Percentiles rank a stretch among this genome's conserved stretches.
Conservation (phyloP, 2,329 filamentous ascomycete species). For the Aspergillus terreus region DNA sequence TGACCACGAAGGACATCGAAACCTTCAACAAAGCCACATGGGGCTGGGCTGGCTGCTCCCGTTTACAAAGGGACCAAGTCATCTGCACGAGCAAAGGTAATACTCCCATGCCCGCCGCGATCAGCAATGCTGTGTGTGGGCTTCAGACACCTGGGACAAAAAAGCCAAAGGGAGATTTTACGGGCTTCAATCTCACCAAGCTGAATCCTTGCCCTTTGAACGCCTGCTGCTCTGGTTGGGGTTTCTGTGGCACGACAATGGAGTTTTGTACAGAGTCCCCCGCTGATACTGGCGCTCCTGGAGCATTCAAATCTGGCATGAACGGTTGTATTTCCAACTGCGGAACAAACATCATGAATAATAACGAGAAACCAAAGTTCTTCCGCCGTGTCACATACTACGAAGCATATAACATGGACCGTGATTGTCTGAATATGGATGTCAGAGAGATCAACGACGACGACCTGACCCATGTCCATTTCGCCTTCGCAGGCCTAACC, state of each 20-base stretch:
- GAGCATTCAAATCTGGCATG: slow-evolving; percentile 28
- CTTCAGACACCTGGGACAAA: slow-evolving; percentile 42
- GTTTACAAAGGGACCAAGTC: too few relatives aligned
- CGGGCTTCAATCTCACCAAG: slow-evolving; percentile 28
- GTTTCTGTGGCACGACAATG: slow-evolving; percentile 43
- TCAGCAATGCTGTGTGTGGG: slow-evolving; percentile 43
- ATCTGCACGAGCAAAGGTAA: slow-evolving; percentile 42
- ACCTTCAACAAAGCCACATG: slow-evolving; percentile 43
- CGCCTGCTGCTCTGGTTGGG: slow-evolving; percentile 39
- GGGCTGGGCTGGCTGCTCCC: slow-evolving; percentile 8
- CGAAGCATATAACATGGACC: slow-evolving; percentile 20
- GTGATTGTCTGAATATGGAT: slow-evolving; percentile 29
- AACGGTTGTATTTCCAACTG: slow-evolving; percentile 44
- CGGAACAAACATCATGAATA: slow-evolving; percentile 33
- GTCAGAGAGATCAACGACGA: slow-evolving; percentile 16
- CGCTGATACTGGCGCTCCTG: slow-evolving; percentile 29
- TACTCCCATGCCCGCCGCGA: slow-evolving; percentile 40
- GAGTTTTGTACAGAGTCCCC: slow-evolving; percentile 41
- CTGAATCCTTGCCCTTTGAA: slow-evolving; percentile 48
- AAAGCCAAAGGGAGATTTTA: slow-evolving; percentile 17
- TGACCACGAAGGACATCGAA: slow-evolving; percentile 39
- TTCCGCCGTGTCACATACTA: too few relatives aligned
- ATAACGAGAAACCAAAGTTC: too few relatives aligned
- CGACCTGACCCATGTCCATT: slow-evolving; percentile 34
- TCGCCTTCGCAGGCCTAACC: slow-evolving; percentile 34